Base-by-base conservation (phyloP, 352 stramenopile species). In the Globisporangium mamillatum region DNA sequence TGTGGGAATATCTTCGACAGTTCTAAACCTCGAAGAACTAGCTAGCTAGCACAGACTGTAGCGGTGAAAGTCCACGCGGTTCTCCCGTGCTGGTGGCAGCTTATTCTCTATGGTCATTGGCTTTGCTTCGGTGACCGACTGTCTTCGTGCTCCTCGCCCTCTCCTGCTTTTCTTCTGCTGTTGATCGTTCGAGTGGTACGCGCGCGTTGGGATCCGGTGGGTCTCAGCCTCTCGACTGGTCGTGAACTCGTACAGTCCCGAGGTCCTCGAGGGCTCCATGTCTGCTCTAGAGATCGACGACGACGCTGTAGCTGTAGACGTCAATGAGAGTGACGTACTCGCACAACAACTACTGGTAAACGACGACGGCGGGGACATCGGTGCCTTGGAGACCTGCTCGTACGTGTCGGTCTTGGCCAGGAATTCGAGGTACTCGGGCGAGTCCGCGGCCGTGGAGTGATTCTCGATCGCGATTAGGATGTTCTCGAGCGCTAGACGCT, bases 361-460 rank as follows among this genome's bases (percentile, higher is more conserved):
- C 38, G 54, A 58, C 4, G 24, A 25, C 25, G 65, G 73, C 63
- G 60, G 74, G n/a, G 75, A 84, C 38, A 32, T 34, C 20, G 66
- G 77, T 22, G 73, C 66, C 16, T 68, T 61, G 55, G 61, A 72
- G 65, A 81, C 78, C 60, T 79, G 74, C 24, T 85, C 79, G 73
- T 90, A 88, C 32, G 71, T 78, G 60, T 87, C 81, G 3, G 75
- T 82, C 50, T 90, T 77, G 36, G 82, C 82, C 48, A 89, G 62
- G 70, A 92, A 92, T 68, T 85, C 82, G 34, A 86, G 77, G 71
- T 89, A 89, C 74, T 85, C 80, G 20, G 79, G 72, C 60, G 84
- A 64, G 55, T 90, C 81, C 20, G 74, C 77, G 29, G 84, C 82
- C 12, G 75, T 74, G 3, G 74, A 61, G 73, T 92, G 82, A 52